Conservation (phyloP, 257 asterid species). For the Gynochthodes officinalis region DNA sequence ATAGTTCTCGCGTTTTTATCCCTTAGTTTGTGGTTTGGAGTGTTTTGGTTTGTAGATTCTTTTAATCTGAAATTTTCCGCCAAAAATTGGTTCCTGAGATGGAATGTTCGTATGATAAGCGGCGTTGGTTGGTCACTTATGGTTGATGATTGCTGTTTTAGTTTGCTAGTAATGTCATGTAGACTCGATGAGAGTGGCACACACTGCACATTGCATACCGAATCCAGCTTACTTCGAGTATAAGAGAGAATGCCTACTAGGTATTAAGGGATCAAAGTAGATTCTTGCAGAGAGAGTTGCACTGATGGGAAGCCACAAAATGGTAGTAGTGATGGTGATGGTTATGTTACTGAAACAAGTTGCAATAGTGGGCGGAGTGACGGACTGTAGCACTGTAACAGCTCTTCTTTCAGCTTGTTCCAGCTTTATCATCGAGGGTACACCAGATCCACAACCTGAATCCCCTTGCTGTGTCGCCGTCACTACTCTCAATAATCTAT, state of each 20-base stretch:
- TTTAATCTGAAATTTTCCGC: too few relatives aligned
- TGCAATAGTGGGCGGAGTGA: slow-evolving; percentile 1
- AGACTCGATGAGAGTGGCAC: slow-evolving; percentile 31
- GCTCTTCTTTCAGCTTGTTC: slow-evolving; percentile 71
- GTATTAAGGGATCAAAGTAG: neutral
- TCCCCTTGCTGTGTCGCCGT: slow-evolving; percentile 89
- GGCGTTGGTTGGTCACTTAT: neutral
- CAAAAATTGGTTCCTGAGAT: too few relatives aligned
- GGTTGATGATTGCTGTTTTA: neutral
- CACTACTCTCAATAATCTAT: slow-evolving; percentile 46
- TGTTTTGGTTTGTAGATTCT: too few relatives aligned
- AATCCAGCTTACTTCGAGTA: neutral
- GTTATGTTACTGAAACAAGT: slow-evolving; percentile 10
- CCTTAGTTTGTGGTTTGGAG: too few relatives aligned
- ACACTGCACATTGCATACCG: slow-evolving; percentile 35
- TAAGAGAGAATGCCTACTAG: neutral
- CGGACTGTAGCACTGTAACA: slow-evolving; percentile 62
- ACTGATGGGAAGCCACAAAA: slow-evolving; percentile 8
- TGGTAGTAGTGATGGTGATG: neutral
- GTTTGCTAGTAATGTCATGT: neutral
- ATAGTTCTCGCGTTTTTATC: too few relatives aligned
- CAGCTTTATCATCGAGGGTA: slow-evolving; percentile 52
- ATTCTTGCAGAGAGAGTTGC: neutral
- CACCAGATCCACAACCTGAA: slow-evolving; percentile 71
- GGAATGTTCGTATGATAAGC: too few relatives aligned